Evolutionary conservation across 164 flowering plant species (phyloP).

Genomic region (Vitis labrusca): DNA sequence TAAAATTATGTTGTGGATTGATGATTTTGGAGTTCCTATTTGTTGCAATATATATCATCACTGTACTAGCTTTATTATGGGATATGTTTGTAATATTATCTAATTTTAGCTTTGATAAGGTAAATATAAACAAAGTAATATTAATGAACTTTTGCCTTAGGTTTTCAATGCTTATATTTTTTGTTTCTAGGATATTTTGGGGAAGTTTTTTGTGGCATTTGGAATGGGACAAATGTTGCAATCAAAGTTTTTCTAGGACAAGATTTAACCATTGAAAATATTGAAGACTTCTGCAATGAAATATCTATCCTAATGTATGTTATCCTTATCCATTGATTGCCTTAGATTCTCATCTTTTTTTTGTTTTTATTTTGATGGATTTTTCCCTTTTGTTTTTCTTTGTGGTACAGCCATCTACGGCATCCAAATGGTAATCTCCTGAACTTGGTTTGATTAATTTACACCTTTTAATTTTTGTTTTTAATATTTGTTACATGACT

Average conservation of each 20-base stretch:
- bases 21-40: too few species aligned
- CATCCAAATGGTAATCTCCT: slow-evolving; percentile 90
- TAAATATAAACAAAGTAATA: too few species aligned
- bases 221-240: slow-evolving; percentile 99
- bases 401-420: slow-evolving; percentile 87
- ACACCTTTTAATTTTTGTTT: slow-evolving; percentile 1
- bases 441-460: not conserved
- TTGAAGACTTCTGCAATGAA: slow-evolving; percentile 99
- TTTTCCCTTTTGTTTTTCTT: slow-evolving; percentile 6
- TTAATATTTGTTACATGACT: too few species aligned
- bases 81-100: too few species aligned
- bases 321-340: slow-evolving; percentile 3
- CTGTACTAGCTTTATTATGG: too few species aligned
- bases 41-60: too few species aligned
- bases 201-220: slow-evolving; percentile 93
- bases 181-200: slow-evolving; percentile 78
- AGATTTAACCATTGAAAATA: slow-evolving; percentile 90
- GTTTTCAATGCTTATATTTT: not conserved
- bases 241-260: slow-evolving; percentile 93
- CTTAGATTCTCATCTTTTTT: not conserved
- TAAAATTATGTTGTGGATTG: too few species aligned
- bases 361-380: too few species aligned
- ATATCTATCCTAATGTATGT: slow-evolving; percentile 79
- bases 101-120: too few species aligned
- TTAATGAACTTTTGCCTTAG: not conserved